Percentiles rank a stretch among this genome's conserved stretches.
These are phyloP conservation scores for Barnettozyma populi DNA, from an alignment of 805 yeast genomes.

Conservation along the genomic window DNA sequence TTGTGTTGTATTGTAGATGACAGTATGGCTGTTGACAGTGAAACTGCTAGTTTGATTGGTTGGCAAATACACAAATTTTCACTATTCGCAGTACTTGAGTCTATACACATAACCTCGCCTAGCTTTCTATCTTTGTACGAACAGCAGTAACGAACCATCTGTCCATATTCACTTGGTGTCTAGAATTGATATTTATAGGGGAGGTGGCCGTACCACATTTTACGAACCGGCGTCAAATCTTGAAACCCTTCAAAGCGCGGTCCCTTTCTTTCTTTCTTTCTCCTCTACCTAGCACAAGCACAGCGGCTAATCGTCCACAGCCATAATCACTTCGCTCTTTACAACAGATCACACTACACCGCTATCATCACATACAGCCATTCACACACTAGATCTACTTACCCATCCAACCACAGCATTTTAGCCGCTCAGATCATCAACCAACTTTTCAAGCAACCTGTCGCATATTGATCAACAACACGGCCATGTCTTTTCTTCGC, in stretches of 20 bases:
- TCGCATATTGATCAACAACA: background rate
- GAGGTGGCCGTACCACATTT: background rate
- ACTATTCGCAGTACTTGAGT: too few relatives aligned
- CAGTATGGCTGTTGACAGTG: background rate
- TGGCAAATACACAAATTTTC: too few relatives aligned
- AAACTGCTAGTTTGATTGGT: background rate
- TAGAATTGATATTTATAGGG: background rate
- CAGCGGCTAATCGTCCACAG: background rate
- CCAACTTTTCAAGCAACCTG: background rate
- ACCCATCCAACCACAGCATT: background rate
- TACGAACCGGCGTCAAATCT: background rate
- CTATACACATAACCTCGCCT: too few relatives aligned
- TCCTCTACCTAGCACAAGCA: background rate
- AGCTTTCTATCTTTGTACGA: background rate
- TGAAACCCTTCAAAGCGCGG: background rate
- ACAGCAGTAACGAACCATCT: background rate
- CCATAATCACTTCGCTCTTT: background rate
- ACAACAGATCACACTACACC: background rate
- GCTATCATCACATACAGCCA: background rate
- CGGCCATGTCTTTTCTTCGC: conserved; percentile 43
- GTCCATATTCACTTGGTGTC: background rate
- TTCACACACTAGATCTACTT: background rate
- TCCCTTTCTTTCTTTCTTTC: background rate
- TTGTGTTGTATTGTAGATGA: background rate
- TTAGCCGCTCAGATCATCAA: background rate